A percentile compares a stretch with the other conserved stretches of the same genome.
Conservation (phyloP, 2,329 filamentous ascomycete genomes). For the Aspergillus pseudotamarii region DNA sequence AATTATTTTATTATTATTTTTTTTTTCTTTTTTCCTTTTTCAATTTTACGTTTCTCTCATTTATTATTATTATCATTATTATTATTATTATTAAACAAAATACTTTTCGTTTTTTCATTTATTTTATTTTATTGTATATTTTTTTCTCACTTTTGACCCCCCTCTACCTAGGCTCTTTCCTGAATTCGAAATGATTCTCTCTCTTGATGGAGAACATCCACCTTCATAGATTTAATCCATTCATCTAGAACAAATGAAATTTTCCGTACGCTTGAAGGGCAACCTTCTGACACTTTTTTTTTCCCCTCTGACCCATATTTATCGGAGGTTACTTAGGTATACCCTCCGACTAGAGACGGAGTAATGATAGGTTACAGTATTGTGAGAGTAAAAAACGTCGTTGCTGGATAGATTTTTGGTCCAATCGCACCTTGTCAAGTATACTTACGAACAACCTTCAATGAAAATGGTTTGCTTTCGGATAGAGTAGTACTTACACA, state of each 20-base stretch:
- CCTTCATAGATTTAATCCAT: background rate
- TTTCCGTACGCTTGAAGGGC: background rate
- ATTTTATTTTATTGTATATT: background rate
- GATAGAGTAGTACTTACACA: background rate
- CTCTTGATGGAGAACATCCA: slow-evolving; percentile 2
- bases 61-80: background rate
- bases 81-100: background rate
- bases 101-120: background rate
- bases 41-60: slow-evolving; percentile 8
- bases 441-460: background rate
- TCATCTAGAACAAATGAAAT: background rate
- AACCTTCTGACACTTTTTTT: background rate
- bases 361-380: background rate
- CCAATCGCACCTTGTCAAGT: background rate
- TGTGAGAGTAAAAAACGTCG: background rate
- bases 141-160: background rate
- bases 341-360: background rate
- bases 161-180: background rate
- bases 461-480: background rate
- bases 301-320: background rate
- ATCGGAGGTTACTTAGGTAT: background rate
- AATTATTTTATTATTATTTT: background rate
- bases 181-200: slow-evolving; percentile 1
- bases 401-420: background rate
- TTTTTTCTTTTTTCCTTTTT: slow-evolving; percentile 8